A percentile compares a stretch with the other conserved stretches of the same genome.
Conservation (phyloP, 176 grass and related monocot genomes). For the Musa beccarii region DNA sequence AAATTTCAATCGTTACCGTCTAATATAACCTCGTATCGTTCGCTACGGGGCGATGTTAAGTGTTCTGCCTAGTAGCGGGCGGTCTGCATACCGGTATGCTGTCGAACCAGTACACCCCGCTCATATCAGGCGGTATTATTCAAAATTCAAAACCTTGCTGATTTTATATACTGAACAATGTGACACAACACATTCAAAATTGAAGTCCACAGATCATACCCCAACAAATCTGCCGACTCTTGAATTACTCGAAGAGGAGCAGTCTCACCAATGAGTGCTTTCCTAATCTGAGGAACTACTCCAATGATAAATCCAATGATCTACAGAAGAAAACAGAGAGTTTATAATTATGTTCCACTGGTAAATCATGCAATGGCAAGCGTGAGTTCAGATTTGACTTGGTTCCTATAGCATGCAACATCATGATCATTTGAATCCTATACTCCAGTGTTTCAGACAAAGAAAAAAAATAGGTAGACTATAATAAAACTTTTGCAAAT, state of each 20-base stretch:
- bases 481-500: too few relatives aligned
- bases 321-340: slow-evolving; percentile 26
- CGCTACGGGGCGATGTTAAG: too few relatives aligned
- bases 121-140: too few relatives aligned
- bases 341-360: neutral
- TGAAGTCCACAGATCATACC: slow-evolving; percentile 27
- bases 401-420: neutral
- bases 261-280: slow-evolving; percentile 45
- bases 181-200: neutral
- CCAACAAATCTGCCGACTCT: slow-evolving; percentile 57
- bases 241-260: slow-evolving; percentile 71
- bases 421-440: too few relatives aligned
- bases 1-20: too few relatives aligned
- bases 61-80: too few relatives aligned
- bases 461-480: too few relatives aligned
- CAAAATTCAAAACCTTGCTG: too few relatives aligned
- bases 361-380: neutral
- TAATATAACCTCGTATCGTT: too few relatives aligned
- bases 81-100: too few relatives aligned
- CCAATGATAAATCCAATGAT: slow-evolving; percentile 67
- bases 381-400: neutral
- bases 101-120: too few relatives aligned
- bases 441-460: too few relatives aligned
- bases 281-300: slow-evolving; percentile 49
- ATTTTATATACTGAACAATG: neutral